Conservation (phyloP, 768 basidiomycete species). For the Phlebiopsis flavidoalba region DNA sequence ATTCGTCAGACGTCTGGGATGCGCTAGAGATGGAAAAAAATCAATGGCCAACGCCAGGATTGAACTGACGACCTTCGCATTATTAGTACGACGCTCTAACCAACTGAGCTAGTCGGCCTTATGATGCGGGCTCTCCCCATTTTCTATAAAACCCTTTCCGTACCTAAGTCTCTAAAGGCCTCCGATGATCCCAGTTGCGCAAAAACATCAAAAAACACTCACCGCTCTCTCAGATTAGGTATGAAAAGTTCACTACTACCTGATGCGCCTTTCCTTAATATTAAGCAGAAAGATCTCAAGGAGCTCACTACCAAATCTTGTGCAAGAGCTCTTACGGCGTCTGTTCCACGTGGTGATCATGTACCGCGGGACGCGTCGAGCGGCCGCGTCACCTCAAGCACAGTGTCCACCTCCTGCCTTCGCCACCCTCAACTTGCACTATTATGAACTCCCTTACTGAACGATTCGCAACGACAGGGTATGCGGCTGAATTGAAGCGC, state of each 20-base stretch:
- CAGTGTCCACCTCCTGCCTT: not conserved
- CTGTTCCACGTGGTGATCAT: not conserved
- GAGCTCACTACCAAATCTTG: no score
- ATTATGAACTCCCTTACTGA: constrained; percentile 67
- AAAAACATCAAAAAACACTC: no score
- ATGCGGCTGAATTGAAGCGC: constrained; percentile 43
- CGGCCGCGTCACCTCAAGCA: constrained; percentile 18
- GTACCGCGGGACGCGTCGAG: constrained; percentile 9
- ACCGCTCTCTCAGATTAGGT: no score
- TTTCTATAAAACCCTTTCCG: no score
- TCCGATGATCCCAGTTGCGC: no score
- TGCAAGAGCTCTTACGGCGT: no score
- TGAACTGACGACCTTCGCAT: constrained; percentile 16
- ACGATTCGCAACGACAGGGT: constrained; percentile 56
- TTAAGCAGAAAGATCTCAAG: no score
- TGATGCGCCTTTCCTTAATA: no score
- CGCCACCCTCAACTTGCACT: not conserved
- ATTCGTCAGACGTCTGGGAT: no score
- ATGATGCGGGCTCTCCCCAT: no score
- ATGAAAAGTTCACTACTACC: no score
- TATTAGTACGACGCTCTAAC: constrained; percentile 92
- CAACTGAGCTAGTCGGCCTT: constrained; percentile 88
- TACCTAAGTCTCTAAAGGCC: no score
- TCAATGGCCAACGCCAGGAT: constrained; percentile 14
- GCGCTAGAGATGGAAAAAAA: not conserved